A percentile compares a stretch with the other conserved stretches of the same genome.
Conservation (phyloP, 805 yeast species). For the Cyberlindnera misumaiensis region DNA sequence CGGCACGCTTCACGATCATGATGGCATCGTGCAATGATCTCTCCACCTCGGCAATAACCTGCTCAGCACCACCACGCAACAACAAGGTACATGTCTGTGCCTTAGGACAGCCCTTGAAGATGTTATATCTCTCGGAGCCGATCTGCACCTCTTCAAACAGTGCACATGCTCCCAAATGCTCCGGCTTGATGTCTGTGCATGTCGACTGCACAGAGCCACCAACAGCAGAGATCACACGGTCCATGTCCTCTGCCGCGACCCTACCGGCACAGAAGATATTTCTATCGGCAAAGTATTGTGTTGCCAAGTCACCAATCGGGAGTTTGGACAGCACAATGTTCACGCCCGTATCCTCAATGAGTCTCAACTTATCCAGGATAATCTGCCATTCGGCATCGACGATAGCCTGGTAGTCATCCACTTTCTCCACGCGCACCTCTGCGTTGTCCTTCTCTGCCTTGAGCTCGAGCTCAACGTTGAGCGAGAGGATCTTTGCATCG, state of each 20-base stretch:
- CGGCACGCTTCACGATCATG: slow-evolving; percentile 95
- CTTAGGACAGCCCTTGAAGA: slow-evolving; percentile 87
- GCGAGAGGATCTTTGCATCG: slow-evolving; percentile 74
- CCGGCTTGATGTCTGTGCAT: slow-evolving; percentile 57
- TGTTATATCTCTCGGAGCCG: slow-evolving; percentile 91
- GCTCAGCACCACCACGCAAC: slow-evolving; percentile 97
- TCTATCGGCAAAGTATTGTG: slow-evolving; percentile 96
- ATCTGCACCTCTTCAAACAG: slow-evolving; percentile 89
- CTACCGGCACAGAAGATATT: slow-evolving; percentile 96
- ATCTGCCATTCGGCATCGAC: slow-evolving; percentile 99
- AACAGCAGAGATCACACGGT: slow-evolving; percentile 86
- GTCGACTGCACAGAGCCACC: slow-evolving; percentile 88
- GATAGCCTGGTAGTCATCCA: slow-evolving; percentile 87
- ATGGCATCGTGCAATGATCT: slow-evolving; percentile 97
- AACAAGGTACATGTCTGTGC: slow-evolving; percentile 91
- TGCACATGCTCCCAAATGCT: slow-evolving; percentile 80
- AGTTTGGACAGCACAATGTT: slow-evolving; percentile 87
- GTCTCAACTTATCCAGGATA: slow-evolving; percentile 77
- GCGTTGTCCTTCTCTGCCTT: slow-evolving; percentile 99
- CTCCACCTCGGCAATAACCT: slow-evolving; percentile 96
- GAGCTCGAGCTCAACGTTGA: slow-evolving; percentile 91
- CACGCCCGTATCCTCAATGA: slow-evolving; percentile 80
- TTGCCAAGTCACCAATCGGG: slow-evolving; percentile 98
- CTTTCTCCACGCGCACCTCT: slow-evolving; percentile 93
- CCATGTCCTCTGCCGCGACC: slow-evolving; percentile 83